Conservation (phyloP, 345 rosid genomes). For the Euphorbia pulcherrima region DNA sequence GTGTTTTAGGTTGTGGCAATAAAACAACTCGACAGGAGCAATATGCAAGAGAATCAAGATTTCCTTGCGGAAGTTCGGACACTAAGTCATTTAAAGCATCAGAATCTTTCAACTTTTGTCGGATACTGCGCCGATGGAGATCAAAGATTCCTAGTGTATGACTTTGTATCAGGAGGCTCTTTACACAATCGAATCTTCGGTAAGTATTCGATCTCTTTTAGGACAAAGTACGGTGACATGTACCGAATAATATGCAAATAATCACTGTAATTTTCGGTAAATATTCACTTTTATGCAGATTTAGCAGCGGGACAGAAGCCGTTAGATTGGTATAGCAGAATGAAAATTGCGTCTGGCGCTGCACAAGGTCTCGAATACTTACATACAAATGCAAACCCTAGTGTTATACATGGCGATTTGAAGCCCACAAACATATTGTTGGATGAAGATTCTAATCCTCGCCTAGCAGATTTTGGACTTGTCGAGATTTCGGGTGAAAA, state of each 20-base stretch:
- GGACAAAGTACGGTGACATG: too few relatives aligned
- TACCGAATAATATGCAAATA: too few relatives aligned
- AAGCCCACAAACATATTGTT: constrained; percentile 62
- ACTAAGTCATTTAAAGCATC: constrained; percentile 48
- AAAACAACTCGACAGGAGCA: constrained; percentile 69
- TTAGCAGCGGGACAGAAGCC: constrained; percentile 25
- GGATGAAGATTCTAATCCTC: constrained; percentile 42
- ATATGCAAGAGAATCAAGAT: constrained; percentile 51
- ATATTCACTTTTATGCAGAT: constrained; percentile 28
- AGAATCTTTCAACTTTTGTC: constrained; percentile 48
- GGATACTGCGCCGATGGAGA: constrained; percentile 88
- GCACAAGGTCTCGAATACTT: constrained; percentile 68
- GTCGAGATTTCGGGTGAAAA: constrained; percentile 49
- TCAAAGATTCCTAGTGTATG: constrained; percentile 60
- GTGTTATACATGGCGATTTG: constrained; percentile 54
- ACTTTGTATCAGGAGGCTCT: constrained; percentile 48
- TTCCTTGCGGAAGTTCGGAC: constrained; percentile 49
- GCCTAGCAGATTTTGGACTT: constrained; percentile 62
- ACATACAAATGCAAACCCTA: constrained; percentile 52
- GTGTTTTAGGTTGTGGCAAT: constrained; percentile 49
- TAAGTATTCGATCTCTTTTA: constrained; percentile 18
- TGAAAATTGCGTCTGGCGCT: constrained; percentile 55
- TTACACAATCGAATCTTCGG: constrained; percentile 53
- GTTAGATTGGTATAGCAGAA: constrained; percentile 55
- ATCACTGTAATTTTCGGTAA: constrained; percentile 60